These are phyloP conservation scores for Aegle marmelos DNA, from an alignment of 345 rosid species.

Conservation along the genomic window DNA sequence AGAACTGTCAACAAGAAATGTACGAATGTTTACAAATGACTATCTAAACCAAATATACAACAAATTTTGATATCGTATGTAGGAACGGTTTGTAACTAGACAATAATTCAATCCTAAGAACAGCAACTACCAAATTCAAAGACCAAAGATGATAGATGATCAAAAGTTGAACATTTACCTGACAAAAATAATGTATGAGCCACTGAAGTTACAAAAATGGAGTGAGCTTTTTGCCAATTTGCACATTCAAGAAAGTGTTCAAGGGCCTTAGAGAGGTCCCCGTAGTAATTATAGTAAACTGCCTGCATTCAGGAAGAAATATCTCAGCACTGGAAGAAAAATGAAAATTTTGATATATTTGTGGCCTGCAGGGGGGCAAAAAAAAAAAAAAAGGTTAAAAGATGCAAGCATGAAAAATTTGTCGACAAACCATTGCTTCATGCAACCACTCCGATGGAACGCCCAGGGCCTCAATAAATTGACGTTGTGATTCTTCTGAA, in stretches of 20 bases:
- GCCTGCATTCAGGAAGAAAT: constrained; percentile 52
- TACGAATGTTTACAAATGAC: background rate
- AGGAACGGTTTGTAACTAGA: background rate
- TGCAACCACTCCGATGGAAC: constrained; percentile 86
- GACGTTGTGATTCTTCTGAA: constrained; percentile 64
- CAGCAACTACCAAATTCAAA: background rate
- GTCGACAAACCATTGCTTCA: constrained; percentile 77
- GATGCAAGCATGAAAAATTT: background rate
- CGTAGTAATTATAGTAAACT: constrained; percentile 62
- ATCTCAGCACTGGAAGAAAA: constrained; percentile 14
- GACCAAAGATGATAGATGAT: background rate
- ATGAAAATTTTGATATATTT: constrained; percentile 9
- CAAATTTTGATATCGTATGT: background rate
- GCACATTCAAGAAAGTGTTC: constrained; percentile 82
- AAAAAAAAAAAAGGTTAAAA: background rate
- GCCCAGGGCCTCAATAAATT: constrained; percentile 71
- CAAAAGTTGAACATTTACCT: constrained; percentile 32
- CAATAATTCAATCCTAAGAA: background rate
- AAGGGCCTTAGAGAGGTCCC: constrained; percentile 70
- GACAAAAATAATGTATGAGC: constrained; percentile 72
- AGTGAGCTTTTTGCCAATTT: constrained; percentile 92
- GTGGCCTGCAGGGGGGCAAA: constrained; percentile 16
- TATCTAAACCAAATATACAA: background rate
- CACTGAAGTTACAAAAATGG: constrained; percentile 70
- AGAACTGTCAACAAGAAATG: background rate